Base-by-base conservation (phyloP, 495 filamentous ascomycete genomes). In the Aspergillus diversus region DNA sequence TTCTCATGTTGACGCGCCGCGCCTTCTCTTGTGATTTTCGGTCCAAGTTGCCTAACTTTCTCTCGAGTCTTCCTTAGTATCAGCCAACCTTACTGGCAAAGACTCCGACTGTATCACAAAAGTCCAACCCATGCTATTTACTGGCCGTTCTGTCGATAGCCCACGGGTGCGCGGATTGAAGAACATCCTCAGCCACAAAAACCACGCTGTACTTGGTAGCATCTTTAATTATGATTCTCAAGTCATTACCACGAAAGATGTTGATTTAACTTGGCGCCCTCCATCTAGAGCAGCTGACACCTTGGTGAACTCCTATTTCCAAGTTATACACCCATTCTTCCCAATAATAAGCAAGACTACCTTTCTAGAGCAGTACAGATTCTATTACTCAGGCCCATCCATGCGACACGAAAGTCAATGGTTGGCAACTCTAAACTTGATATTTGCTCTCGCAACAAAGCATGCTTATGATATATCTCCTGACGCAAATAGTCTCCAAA, bases 71-170 rank as follows among this genome's bases (percentile, higher is more conserved):
- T 84, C 83, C 2, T 77, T 78, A 8, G 81, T 76, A 21, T 78
- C 77, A 16, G 55, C 82, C 35, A 86, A 89, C 65, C 76, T 79
- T 35, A 81, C 86, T 52, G 73, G 83, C 46, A 83, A 89, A 68
- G 87, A 90, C 56, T 80, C 82, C 47, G 84, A 85, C 64, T 78
- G 78, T 17, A 27, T 27, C 2, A 82, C 77, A 64, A 79, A 83
- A 52, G 75, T 78, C 31, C 77, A 78, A 47, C 74, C 80, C 0
- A 84, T 81, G 52, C 87, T 87, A 0, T 89, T 84, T 68, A 73
- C 88, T 47, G 87, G 87, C 32, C 86, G 86, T 60, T 85, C 83
- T 55, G 89, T 86, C 5, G 86, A 87, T 55, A 74, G 87, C 21
- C 75, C 77, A 49, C 89, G 87, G 87, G 73, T 88, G 43, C 83